These are phyloP conservation scores for Teunomyces stri DNA, from an alignment of 805 yeast species.

Conservation along the genomic window DNA sequence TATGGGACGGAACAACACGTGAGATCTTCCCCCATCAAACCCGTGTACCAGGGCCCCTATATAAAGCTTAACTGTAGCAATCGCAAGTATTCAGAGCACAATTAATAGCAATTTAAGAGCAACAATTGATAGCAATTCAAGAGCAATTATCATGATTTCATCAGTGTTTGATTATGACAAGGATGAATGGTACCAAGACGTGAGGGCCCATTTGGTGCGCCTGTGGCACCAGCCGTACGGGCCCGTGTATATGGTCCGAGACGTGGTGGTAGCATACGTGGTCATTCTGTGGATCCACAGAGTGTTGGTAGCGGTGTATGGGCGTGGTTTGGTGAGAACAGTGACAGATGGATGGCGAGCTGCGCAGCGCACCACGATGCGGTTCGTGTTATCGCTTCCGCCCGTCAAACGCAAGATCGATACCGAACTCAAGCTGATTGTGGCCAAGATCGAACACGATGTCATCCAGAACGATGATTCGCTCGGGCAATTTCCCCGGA, in stretches of 20 bases:
- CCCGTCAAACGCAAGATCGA: slow-evolving; percentile 56
- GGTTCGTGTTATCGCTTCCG: slow-evolving; percentile 42
- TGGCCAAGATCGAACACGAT: slow-evolving; percentile 50
- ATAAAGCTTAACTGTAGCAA: too few species aligned
- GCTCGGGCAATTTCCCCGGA: slow-evolving; percentile 40
- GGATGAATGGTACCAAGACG: too few species aligned
- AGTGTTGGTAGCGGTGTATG: slow-evolving; percentile 13
- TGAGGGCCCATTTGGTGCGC: neutral
- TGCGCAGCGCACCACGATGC: slow-evolving; percentile 8
- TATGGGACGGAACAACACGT: neutral
- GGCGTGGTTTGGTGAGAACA: slow-evolving; percentile 15
- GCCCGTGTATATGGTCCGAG: slow-evolving; percentile 13
- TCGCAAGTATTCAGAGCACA: too few species aligned
- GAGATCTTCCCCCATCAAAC: neutral
- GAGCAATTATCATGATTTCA: too few species aligned
- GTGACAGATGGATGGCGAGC: neutral
- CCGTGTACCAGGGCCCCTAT: too few species aligned
- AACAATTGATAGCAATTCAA: too few species aligned
- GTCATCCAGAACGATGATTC: slow-evolving; percentile 54
- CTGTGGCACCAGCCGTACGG: neutral
- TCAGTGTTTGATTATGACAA: too few species aligned
- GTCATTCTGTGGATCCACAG: slow-evolving; percentile 11
- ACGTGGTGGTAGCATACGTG: slow-evolving; percentile 17
- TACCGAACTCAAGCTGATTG: slow-evolving; percentile 51
- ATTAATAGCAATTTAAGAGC: too few species aligned